These are phyloP conservation scores for Lactarius vividus DNA, from an alignment of 768 basidiomycete genomes.

Conservation along the genomic window DNA sequence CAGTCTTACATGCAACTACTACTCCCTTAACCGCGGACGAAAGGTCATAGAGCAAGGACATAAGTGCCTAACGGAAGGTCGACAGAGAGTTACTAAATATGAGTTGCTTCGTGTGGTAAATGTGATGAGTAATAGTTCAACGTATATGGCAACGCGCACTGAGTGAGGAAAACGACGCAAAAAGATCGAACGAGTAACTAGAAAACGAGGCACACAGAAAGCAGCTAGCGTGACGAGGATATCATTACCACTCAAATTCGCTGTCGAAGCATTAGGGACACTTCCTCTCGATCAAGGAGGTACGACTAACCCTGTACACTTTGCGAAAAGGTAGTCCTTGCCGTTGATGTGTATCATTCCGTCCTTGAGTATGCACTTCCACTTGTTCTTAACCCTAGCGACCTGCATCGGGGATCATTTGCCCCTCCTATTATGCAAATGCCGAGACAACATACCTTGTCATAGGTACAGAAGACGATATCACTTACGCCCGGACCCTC, in stretches of 20 bases:
- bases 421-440: slow-evolving; percentile 1
- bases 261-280: slow-evolving; percentile 24
- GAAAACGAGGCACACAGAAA: background rate
- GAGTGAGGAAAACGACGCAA: background rate
- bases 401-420: slow-evolving; percentile 52
- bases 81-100: slow-evolving; percentile 9
- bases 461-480: slow-evolving; percentile 97
- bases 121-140: slow-evolving; percentile 24
- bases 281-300: background rate
- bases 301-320: slow-evolving; percentile 80
- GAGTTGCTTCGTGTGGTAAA: slow-evolving; percentile 5
- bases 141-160: slow-evolving; percentile 12
- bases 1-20: slow-evolving; percentile 16
- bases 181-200: slow-evolving; percentile 10
- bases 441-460: slow-evolving; percentile 77
- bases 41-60: slow-evolving; percentile 4
- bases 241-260: slow-evolving; percentile 38
- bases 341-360: slow-evolving; percentile 98
- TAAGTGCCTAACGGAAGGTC: background rate
- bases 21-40: slow-evolving; percentile 10
- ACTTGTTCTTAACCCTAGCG: slow-evolving; percentile 99
- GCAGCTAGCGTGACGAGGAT: slow-evolving; percentile 1
- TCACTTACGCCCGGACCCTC: slow-evolving; percentile 78
- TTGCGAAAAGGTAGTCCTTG: slow-evolving; percentile 94
- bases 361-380: slow-evolving; percentile 98